Base-by-base conservation (phyloP, 139 green algal genomes). In the Pycnococcus provasolii region DNA sequence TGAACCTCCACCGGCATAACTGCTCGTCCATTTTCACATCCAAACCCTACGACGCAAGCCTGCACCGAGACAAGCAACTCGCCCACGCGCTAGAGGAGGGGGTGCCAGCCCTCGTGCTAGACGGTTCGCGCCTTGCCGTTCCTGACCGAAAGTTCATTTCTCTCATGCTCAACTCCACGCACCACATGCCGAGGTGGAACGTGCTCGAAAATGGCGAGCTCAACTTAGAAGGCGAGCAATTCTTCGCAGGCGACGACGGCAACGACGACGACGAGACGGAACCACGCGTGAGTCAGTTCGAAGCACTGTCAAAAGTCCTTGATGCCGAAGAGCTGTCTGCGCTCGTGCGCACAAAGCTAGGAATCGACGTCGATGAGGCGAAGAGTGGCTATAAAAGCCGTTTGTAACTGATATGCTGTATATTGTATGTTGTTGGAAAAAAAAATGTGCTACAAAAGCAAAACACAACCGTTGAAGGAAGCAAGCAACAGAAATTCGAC, bases 281-380 rank as follows among this genome's bases (percentile, higher is more conserved):
- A 50, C 6, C 37, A 15, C 43, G 26, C 26, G 26, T 26, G 26
- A 26, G 37, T 5, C 59, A 66, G 37, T 66, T 48, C 39, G 59
- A 66, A 43, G 59, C 59, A 26, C 43, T 66, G 15, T 51, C 37
- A 26, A 66, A 66, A 58, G 59, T 66, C 4, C 9, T 48, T 41
- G 59, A 66, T 40, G 59, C 59, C 15, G 59, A 66, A 15, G 42
- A 66, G 59, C 59, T 66, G 11, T 51, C 37, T 15, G 42, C 7
- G 42, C 59, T 66, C 37, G 43, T 66, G 43, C 59, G 59, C 6
- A 53, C 59, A 48, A 66, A 66, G 43, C 59, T 66, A 15, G 59
- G 59, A 58, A 51, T 66, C 43, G 59, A 66, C 59, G 42, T 53
- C 37, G 59, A 48, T 6, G 42, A 66, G 59, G 59, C 59, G 42